These are phyloP conservation scores for Aphanomyces astaci DNA, from an alignment of 352 stramenopile species.

Conservation along the genomic window DNA sequence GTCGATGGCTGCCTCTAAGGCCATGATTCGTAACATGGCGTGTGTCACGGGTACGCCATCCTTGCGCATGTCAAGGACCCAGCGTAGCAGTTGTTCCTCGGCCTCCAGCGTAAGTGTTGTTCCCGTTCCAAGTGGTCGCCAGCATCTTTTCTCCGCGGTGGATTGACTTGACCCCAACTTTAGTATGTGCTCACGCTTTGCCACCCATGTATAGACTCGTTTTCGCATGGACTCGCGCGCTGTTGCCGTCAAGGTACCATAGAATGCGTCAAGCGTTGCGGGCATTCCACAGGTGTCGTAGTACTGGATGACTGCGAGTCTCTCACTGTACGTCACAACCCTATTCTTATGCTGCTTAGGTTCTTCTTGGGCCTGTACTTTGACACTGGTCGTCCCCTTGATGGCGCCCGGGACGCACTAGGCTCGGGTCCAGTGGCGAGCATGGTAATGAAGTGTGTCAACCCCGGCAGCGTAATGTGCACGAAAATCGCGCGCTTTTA, in stretches of 20 bases:
- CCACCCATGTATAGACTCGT: not conserved
- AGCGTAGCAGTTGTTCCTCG: conserved; percentile 25
- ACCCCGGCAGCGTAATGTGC: no score
- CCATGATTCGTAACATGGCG: conserved; percentile 25
- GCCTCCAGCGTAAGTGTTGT: conserved; percentile 19
- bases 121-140: not conserved
- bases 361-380: no score
- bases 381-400: no score
- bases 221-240: not conserved
- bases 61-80: conserved; percentile 22
- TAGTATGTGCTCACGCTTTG: not conserved
- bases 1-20: conserved; percentile 17
- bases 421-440: no score
- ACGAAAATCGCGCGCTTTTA: no score
- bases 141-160: not conserved
- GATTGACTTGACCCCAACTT: not conserved
- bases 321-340: no score
- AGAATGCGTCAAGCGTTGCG: not conserved
- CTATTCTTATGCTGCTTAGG: no score
- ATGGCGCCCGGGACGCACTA: no score
- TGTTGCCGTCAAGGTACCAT: not conserved
- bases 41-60: conserved; percentile 28
- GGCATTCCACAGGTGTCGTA: not conserved
- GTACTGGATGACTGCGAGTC: not conserved
- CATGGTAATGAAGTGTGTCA: no score